Evolutionary conservation across 495 filamentous ascomycete genomes (phyloP), one percentile per base, ranked within the genome.

Genomic region (Penicillium paradoxum): DNA sequence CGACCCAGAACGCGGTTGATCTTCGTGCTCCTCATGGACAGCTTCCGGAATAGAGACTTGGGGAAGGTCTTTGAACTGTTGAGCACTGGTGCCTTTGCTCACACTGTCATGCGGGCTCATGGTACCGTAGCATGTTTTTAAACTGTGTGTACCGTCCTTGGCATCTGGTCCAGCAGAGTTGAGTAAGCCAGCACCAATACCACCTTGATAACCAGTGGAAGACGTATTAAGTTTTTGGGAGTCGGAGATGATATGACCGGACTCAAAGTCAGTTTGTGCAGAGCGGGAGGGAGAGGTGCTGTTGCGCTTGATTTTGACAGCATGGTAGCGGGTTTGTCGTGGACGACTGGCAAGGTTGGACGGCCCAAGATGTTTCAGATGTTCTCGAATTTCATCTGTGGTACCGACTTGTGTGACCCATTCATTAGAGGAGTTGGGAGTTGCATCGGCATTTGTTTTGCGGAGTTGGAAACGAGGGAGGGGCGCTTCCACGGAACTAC

Each of bases 261-360:
- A 72, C 22, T 73, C 73, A 10, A 65, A 37, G 34, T 74, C 71
- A 0, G 70, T 72, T 43, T 70, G 64, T 17, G 63, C 67, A 2
- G 73, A 76, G 9, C 66, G 69, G 5, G 65, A 64, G 0, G 73
- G 73, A 9, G 73, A 76, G 14, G 47, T 62, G 30, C 80, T 83
- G 6, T 82, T 83, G 19, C 70, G 72, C 69, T 97, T 97, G 69
- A 96, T 92, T 69, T 97, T 97, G 45, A 98, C 91, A 11, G 83
- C 85, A 29, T 85, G 85, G 53, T 90, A 92, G n/a, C 85, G 84
- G 2, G 93, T 96, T 48, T 80, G 74, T 55, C 87, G 84, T 3
- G 93, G 93, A 32, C 87, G 82, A 46, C 82, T 88, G 2, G 93
- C 95, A 14, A 87, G 80, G 60, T 98, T 98, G 2, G 90, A 95